Evolutionary conservation across 352 stramenopile genomes (phyloP).

Genomic region (Poterioochromonas sp.): DNA sequence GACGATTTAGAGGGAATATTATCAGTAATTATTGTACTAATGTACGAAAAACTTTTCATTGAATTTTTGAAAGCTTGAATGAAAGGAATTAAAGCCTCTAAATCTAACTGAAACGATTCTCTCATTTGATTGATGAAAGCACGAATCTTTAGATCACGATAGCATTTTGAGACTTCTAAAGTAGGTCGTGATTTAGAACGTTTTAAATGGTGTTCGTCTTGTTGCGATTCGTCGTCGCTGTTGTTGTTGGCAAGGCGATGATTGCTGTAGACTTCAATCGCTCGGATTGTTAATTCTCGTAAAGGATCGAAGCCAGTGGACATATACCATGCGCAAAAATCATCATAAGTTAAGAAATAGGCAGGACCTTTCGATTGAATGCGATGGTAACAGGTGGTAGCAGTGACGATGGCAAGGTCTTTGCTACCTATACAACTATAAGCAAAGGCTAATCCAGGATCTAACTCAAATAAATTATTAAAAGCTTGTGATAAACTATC

Average conservation of each 20-base stretch:
- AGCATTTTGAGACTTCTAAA: not conserved
- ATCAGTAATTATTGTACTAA: no score
- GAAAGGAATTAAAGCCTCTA: not conserved
- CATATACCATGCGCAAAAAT: slow-evolving; percentile 11
- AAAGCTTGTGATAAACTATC: not conserved
- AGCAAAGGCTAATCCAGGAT: not conserved
- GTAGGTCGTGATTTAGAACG: not conserved
- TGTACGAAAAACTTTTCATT: no score
- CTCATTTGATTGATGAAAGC: not conserved
- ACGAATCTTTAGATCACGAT: not conserved
- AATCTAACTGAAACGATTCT: not conserved
- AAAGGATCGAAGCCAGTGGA: not conserved
- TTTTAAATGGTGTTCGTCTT: no score
- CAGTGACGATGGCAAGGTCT: not conserved
- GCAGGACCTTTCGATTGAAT: not conserved
- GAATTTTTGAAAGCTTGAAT: no score
- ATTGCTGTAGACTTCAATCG: not conserved
- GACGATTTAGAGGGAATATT: no score
- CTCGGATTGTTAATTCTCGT: not conserved
- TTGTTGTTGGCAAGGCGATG: not conserved
- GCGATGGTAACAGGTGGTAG: not conserved
- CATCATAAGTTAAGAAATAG: not conserved
- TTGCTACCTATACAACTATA: not conserved
- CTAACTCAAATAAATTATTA: not conserved
- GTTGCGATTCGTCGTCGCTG: no score